A percentile compares a stretch with the other conserved stretches of the same genome.
Evolutionary conservation across 768 basidiomycete genomes (phyloP).

Genomic region (Tulasnella sp.): DNA sequence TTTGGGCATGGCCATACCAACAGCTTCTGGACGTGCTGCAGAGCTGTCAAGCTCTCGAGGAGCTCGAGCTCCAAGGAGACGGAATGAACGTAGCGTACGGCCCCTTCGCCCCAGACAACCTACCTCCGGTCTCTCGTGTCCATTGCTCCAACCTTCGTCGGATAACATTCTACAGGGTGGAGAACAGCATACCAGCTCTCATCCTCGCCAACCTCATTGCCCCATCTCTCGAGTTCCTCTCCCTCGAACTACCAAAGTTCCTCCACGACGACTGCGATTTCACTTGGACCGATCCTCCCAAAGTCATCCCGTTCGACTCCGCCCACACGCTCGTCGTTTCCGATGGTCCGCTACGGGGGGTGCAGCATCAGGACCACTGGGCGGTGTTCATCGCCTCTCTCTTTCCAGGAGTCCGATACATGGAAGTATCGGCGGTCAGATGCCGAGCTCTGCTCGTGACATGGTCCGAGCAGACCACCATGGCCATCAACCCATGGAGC

Average conservation of each 20-base stretch:
- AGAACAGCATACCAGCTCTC: not conserved
- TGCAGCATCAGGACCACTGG: not conserved
- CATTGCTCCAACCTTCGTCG: not conserved
- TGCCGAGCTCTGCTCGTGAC: not conserved
- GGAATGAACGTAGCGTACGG: not conserved
- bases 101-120: not conserved
- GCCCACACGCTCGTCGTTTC: not conserved
- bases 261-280: not conserved
- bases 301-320: not conserved
- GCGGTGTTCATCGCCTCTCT: not conserved
- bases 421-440: not conserved
- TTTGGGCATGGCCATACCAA: not conserved
- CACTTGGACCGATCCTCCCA: not conserved
- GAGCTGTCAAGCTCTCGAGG: not conserved
- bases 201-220: not conserved
- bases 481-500: not conserved
- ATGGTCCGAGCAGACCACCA: not conserved
- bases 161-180: not conserved
- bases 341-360: not conserved
- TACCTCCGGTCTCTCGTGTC: not conserved
- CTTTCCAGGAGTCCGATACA: not conserved
- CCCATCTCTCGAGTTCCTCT: not conserved
- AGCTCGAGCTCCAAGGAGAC: not conserved
- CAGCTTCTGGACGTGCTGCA: not conserved
- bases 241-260: not conserved